Conservation (phyloP, 2,329 filamentous ascomycete genomes). For the Periconia sp. region DNA sequence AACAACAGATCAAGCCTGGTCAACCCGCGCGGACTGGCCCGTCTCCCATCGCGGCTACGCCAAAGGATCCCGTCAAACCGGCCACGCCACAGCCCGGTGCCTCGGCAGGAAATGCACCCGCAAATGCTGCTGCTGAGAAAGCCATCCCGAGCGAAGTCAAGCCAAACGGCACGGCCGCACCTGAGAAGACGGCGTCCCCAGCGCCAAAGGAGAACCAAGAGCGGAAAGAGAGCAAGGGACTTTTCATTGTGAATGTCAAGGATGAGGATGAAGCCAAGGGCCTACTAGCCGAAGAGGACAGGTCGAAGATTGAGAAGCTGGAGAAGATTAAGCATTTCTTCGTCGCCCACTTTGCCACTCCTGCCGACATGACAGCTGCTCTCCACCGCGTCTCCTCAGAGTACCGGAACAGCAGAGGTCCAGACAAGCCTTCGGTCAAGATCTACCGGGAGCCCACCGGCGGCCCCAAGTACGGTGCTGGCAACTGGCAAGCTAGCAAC, state of each 20-base stretch:
- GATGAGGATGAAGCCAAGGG: conserved; percentile 82
- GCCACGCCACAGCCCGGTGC: conserved; percentile 55
- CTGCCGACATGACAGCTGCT: conserved; percentile 80
- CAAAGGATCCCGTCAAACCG: conserved; percentile 56
- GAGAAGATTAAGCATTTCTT: conserved; percentile 79
- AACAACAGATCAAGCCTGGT: conserved; percentile 44
- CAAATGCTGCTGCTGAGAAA: conserved; percentile 47
- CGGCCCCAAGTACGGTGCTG: conserved; percentile 57
- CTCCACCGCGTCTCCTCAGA: conserved; percentile 77
- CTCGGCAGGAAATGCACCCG: conserved; percentile 33
- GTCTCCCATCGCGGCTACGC: conserved; percentile 49
- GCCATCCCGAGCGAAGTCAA: conserved; percentile 49
- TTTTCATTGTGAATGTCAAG: conserved; percentile 89
- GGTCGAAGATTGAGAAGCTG: conserved; percentile 72
- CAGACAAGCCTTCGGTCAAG: conserved; percentile 81
- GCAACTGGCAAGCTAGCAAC: conserved; percentile 67
- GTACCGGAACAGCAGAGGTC: conserved; percentile 73
- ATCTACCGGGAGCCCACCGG: conserved; percentile 74
- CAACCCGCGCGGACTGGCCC: conserved; percentile 47
- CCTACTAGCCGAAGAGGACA: conserved; percentile 83
- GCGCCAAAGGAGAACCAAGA: conserved; percentile 61
- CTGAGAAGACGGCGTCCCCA: conserved; percentile 45
- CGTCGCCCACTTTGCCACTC: conserved; percentile 82
- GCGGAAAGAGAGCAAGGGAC: conserved; percentile 72
- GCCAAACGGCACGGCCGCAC: conserved; percentile 57